Evolutionary conservation across 768 basidiomycete species (phyloP), one percentile per base, ranked within the genome.

Genomic region (Serendipita sp.): DNA sequence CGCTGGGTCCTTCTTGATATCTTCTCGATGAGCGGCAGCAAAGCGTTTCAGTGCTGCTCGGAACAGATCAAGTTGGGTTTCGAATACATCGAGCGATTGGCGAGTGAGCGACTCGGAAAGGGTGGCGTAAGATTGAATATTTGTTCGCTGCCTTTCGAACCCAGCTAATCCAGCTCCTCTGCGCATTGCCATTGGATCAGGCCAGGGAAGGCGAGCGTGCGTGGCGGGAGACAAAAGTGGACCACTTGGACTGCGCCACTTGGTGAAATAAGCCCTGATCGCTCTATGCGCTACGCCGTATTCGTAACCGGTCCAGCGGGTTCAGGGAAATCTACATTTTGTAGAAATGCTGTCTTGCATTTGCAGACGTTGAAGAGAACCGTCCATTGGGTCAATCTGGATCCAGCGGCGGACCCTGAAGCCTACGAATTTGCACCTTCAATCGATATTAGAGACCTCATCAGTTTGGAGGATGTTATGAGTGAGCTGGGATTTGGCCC

Each of bases 301-400:
- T 80, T 92, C 50, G 82, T 92, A 60, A 88, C 86, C 62, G 96
- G 96, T n/a, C 96, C 96, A 53, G 96, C 96, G 1, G 96, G 96
- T 58, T 92, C 96, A 14, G 96, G 96, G 60, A 99, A 99, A 76
- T 90, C 92, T 0, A 98, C 96, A 0, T 95, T 99, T 70, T 88
- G 89, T 68, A 77, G 81, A 22, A 82, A 93, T 0, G 84, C 97
- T 66, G 78, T 98, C 64, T 93, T 89, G 9, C 95, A 98, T 74
- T 82, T 97, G 3, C 82, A 80, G 63, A 79, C 88, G 1, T 81
- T 91, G 56, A 87, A 83, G 65, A 81, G 96, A 5, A 82, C 84
- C 0, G 90, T 82, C 0, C 94, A 98, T 76, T 84, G 97, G 60
- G 89, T 98, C 72, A 99, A 98, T 74, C 84, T 98, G 65, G 96